Base-by-base conservation (phyloP, 805 yeast genomes). In the Candida lessepsii region DNA sequence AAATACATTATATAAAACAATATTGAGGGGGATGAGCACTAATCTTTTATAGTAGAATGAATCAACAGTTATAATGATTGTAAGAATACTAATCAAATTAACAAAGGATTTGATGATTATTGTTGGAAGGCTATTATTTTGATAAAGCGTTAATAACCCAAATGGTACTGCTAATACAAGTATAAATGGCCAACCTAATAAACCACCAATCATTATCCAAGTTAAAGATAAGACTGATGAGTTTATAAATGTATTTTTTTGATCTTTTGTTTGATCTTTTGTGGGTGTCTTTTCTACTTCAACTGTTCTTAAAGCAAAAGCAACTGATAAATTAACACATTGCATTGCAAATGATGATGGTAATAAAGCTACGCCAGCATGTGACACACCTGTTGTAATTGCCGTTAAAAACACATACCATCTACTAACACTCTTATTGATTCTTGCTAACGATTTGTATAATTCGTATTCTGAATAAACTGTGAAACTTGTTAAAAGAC, bases 181-280 rank as follows among this genome's bases (percentile, higher is more conserved):
- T 0, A 83, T 76, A 59, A 90, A 91, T 1, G 97, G 97, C 97
- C 97, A 91, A 1, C 97, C 97, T 21, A 85, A 47, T 2, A 90
- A 53, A 0, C 91, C 91, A 4, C 89, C 95, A n/a, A 84, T 47
- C 15, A 75, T 60, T 26, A 73, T 66, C 67, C 73, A 73, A 1
- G 67, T 43, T 3, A 75, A 56, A 2, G 71, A 62, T 7, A 17
- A 13, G 3, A 48, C 48, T 2, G 11, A 5, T 11, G 13, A 26
- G 11, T 26, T 11, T 7, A 13, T 8, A 13, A 5, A 26, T 7
- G 6, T 20, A 9, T 7, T 20, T 26, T 26, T 26, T 26, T 8
- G 11, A 13, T 26, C 29, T 26, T 7, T 20, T 26, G 7, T 26
- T 26, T 8, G 11, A 13, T 26, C 29, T 26, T n/a, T n/a, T n/a